These are phyloP conservation scores for Castanea crenata DNA, from an alignment of 306 rosid genomes.

Conservation along the genomic window DNA sequence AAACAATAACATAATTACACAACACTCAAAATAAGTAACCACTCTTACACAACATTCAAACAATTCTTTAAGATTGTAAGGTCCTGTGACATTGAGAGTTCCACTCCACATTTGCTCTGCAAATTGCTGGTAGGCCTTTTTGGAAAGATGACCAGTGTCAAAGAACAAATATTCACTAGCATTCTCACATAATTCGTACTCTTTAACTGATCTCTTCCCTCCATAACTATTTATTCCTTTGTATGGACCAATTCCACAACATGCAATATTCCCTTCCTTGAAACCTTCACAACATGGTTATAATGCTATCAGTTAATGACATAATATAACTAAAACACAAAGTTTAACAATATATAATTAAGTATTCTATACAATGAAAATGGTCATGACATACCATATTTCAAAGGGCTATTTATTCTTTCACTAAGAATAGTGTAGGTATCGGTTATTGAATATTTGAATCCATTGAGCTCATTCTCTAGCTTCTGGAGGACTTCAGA, in stretches of 20 bases:
- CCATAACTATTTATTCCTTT: constrained; percentile 29
- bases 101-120: constrained; percentile 33
- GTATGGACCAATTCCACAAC: constrained; percentile 37
- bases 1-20: too few relatives aligned
- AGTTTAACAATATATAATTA: too few relatives aligned
- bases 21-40: too few relatives aligned
- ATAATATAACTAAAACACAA: too few relatives aligned
- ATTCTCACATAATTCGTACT: constrained; percentile 27
- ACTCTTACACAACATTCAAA: constrained; percentile 5
- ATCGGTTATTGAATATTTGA: too few relatives aligned
- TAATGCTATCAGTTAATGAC: too few relatives aligned
- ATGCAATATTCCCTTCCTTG: constrained; percentile 32
- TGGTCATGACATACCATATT: too few relatives aligned
- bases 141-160: constrained; percentile 33
- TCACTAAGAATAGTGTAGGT: too few relatives aligned
- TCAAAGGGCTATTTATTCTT: too few relatives aligned
- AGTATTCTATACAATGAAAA: too few relatives aligned
- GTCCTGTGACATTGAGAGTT: neutral
- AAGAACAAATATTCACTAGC: constrained; percentile 32
- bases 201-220: constrained; percentile 25
- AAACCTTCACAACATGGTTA: constrained; percentile 20
- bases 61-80: constrained; percentile 30
- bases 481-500: too few relatives aligned
- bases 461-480: too few relatives aligned
- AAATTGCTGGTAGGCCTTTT: constrained; percentile 23